Conservation (phyloP, 371 early-diverging fungal species). For the Actinomortierella wolfii region DNA sequence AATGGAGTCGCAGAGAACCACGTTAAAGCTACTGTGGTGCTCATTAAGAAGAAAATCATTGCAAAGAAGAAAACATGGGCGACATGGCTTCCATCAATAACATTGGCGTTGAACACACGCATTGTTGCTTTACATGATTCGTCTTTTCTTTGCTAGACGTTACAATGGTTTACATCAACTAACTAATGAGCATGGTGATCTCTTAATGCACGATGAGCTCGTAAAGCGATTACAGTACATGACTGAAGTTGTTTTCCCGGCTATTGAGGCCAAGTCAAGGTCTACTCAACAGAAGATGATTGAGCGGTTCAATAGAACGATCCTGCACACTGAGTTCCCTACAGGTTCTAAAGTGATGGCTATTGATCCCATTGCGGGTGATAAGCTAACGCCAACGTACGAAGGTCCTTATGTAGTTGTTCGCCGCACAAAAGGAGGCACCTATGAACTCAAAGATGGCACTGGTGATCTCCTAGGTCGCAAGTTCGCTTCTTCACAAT, state of each 20-base stretch:
- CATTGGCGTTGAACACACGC: conserved; percentile 10
- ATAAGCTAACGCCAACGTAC: conserved; percentile 3
- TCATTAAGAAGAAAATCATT: conserved; percentile 1
- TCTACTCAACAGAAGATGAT: conserved; percentile 16
- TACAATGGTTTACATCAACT: conserved; percentile 7
- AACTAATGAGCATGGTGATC: background rate
- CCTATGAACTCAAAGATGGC: conserved; percentile 4
- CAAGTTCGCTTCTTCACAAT: conserved; percentile 4
- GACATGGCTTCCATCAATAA: background rate
- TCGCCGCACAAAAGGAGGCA: background rate
- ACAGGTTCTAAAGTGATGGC: background rate
- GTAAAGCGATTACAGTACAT: conserved; percentile 18
- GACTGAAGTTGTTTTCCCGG: conserved; percentile 34
- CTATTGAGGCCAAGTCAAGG: conserved; percentile 7
- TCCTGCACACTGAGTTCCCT: conserved; percentile 8
- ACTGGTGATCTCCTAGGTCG: conserved; percentile 1
- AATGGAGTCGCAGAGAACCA: conserved; percentile 15
- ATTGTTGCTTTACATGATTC: conserved; percentile 6
- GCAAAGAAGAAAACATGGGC: background rate
- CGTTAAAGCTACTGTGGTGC: conserved; percentile 2
- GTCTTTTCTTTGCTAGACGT: conserved; percentile 12
- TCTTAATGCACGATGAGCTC: conserved; percentile 12
- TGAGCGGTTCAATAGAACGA: conserved; percentile 12
- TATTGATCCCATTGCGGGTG: background rate
- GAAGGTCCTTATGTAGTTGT: conserved; percentile 7